A percentile compares a stretch with the other conserved stretches of the same genome.
Conservation (phyloP, 108 stramenopile species). For the Cyclostephanos tholiformis region DNA sequence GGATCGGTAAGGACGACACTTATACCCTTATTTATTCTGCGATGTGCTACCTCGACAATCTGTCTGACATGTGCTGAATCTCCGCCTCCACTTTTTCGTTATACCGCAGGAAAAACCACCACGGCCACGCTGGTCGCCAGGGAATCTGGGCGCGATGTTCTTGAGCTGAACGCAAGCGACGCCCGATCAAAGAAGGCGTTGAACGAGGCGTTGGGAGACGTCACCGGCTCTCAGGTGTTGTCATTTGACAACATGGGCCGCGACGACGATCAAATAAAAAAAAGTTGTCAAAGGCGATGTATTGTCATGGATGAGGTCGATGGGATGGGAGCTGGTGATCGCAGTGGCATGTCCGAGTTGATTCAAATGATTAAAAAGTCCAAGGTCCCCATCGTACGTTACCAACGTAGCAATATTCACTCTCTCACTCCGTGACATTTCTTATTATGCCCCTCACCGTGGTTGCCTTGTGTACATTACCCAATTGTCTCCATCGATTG, state of each 20-base stretch:
- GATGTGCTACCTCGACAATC: no score
- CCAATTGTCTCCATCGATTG: not conserved
- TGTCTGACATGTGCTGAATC: no score
- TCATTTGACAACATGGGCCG: constrained; percentile 41
- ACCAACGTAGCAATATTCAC: no score
- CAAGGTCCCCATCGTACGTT: constrained; percentile 82
- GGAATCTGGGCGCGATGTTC: constrained; percentile 85
- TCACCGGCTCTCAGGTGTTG: constrained; percentile 77
- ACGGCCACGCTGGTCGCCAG: constrained; percentile 88
- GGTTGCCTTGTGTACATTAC: not conserved
- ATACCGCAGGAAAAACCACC: constrained; percentile 69
- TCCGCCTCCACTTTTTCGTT: not conserved
- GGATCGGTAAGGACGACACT: constrained; percentile 82
- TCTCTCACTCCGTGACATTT: no score
- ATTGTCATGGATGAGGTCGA: constrained; percentile 99
- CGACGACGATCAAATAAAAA: constrained; percentile 10
- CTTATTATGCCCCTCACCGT: no score
- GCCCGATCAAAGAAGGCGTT: constrained; percentile 89
- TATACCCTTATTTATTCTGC: not conserved
- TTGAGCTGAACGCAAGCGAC: constrained; percentile 97
- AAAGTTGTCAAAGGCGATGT: constrained; percentile 54
- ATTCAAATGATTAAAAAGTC: constrained; percentile 96
- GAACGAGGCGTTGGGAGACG: constrained; percentile 67
- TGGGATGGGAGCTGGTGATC: constrained; percentile 96
- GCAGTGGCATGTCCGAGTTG: constrained; percentile 92